These are phyloP conservation scores for Saccharomycopsis hybrid DNA, from an alignment of 1,139 yeast species.

Conservation along the genomic window DNA sequence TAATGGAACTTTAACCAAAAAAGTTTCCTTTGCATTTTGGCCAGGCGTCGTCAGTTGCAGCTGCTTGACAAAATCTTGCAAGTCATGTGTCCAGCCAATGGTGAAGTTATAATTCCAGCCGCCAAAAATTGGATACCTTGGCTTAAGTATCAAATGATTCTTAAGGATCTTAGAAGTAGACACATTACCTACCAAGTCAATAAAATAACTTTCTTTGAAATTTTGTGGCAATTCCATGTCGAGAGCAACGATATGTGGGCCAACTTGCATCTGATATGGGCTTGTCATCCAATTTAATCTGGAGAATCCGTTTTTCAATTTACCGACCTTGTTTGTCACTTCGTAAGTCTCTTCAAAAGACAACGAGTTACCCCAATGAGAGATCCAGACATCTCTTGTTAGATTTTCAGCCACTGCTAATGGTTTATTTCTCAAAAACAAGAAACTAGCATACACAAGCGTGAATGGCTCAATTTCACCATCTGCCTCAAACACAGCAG, in stretches of 20 bases:
- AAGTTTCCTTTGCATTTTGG: constrained; percentile 41
- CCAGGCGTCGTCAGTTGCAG: constrained; percentile 18
- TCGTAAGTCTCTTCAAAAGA: constrained; percentile 83
- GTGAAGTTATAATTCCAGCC: constrained; percentile 97
- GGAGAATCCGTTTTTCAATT: constrained; percentile 61
- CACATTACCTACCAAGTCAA: constrained; percentile 93
- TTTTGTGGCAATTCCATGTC: constrained; percentile 46
- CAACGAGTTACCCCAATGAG: constrained; percentile 61
- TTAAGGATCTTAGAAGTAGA: constrained; percentile 58
- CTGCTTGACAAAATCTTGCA: constrained; percentile 46
- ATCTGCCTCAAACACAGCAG: background rate
- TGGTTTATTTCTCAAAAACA: constrained; percentile 65
- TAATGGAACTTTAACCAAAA: constrained; percentile 62
- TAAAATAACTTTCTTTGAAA: constrained; percentile 61
- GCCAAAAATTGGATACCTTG: constrained; percentile 91
- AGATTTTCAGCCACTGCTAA: constrained; percentile 53
- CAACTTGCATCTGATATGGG: constrained; percentile 36
- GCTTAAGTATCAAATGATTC: constrained; percentile 56
- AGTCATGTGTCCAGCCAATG: constrained; percentile 75
- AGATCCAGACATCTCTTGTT: constrained; percentile 76
- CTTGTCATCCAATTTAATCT: constrained; percentile 70
- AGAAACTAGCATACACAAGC: constrained; percentile 37
- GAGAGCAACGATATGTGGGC: constrained; percentile 33
- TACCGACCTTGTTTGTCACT: constrained; percentile 69
- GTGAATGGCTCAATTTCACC: constrained; percentile 16